These are phyloP conservation scores for Smithsoniella earleae DNA, from an alignment of 163 green algal species.

Conservation along the genomic window DNA sequence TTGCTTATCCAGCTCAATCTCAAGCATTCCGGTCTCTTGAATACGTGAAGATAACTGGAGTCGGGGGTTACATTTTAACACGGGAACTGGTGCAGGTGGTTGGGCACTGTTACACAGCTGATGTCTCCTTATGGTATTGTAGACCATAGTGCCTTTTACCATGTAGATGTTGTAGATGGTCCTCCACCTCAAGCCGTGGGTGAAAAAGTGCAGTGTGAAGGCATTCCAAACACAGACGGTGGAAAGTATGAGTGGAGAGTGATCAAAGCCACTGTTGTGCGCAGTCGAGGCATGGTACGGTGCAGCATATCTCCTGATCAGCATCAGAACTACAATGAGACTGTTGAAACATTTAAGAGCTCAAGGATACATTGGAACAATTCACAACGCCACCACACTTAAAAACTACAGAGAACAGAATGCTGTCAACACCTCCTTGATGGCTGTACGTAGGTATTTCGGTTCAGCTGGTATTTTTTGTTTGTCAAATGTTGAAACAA, in stretches of 20 bases:
- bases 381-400: too few relatives aligned
- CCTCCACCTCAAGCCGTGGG: conserved; percentile 39
- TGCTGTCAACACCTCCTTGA: too few relatives aligned
- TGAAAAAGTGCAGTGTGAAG: conserved; percentile 44
- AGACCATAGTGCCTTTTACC: conserved; percentile 51
- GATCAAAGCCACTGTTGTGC: conserved; percentile 31
- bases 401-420: too few relatives aligned
- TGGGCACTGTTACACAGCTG: conserved; percentile 47
- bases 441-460: too few relatives aligned
- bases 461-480: too few relatives aligned
- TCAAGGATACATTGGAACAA: too few relatives aligned
- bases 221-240: conserved; percentile 47
- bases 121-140: conserved; percentile 62
- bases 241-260: conserved; percentile 49
- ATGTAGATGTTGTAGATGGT: conserved; percentile 42
- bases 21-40: background rate
- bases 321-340: too few relatives aligned
- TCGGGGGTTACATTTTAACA: background rate
- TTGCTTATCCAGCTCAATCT: background rate
- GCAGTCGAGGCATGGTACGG: too few relatives aligned
- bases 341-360: too few relatives aligned
- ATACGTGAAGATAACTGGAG: background rate
- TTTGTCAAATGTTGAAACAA: too few relatives aligned
- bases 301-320: background rate
- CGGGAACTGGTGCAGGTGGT: conserved; percentile 34